Evolutionary conservation across 2,329 filamentous ascomycete species (phyloP), one percentile per base, ranked within the genome.

Genomic region (Calonectria honghensis): DNA sequence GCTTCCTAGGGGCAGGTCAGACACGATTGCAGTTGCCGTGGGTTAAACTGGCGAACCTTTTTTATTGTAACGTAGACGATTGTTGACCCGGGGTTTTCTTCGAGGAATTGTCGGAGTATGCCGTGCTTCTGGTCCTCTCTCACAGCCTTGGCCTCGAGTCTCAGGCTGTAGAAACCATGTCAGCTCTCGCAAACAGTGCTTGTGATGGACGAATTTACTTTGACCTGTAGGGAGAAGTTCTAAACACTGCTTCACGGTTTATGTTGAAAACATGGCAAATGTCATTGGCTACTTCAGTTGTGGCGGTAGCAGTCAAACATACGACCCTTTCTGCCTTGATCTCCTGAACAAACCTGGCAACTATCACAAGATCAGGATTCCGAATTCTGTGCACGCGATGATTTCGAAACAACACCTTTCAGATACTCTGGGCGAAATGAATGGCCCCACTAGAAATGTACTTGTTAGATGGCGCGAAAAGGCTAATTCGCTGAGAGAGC

Each of bases 31-130:
- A 24, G 32, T 9, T 4, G 39, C 20, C 24, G 4, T 18, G 13
- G 6, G n/a, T 29, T 10, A 14, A 11, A 16, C 37, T 2, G 3
- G 29, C 48, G 13, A 6, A 29, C 85, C 76, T 87, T 88, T 73
- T 92, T 91, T 0, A 89, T 79, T 0, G 91, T 92, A 1, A 92
- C 90, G 69, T 93, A 93, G 14, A 93, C 86, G 27, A 93, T 89
- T 0, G 90, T 90, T 3, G 91, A 85, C 0, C 91, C 92, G 0
- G 86, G 84, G 70, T 92, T 86, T 0, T 85, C 76, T 45, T 82
- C 83, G 10, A 93, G 82, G 73, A 92, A 92, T 0, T 81, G 73
- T 50, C 86, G 85, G 16, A 91, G 79, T 57, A 84, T 83, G 2
- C 86, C 83, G 57, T 86, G 86, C 64, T 90, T 88, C 3, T 89